These are phyloP conservation scores for Xerophyta viscosa DNA, from an alignment of 106 monocot genomes.

Conservation along the genomic window DNA sequence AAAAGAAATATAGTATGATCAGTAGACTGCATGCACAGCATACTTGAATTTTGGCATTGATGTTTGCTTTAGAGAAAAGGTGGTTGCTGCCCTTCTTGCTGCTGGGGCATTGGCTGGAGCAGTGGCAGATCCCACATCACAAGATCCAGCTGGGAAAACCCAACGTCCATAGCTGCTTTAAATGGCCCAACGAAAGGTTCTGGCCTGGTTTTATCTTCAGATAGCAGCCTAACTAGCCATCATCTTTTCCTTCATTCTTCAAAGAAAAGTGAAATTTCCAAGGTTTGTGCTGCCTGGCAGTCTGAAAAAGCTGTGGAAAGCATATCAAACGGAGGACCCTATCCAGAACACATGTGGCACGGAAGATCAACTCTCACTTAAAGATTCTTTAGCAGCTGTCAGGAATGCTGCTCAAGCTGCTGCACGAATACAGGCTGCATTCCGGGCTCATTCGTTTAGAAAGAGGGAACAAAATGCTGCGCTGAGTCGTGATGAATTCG, in stretches of 20 bases:
- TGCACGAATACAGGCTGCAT: constrained; percentile 72
- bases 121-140: constrained; percentile 55
- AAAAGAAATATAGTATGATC: too few relatives aligned
- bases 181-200: constrained; percentile 53
- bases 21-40: too few relatives aligned
- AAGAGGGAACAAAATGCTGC: constrained; percentile 31
- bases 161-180: constrained; percentile 48
- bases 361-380: constrained; percentile 51
- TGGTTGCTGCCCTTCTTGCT: constrained; percentile 70
- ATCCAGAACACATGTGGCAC: constrained; percentile 25
- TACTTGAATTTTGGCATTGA: too few relatives aligned
- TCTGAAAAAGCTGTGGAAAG: constrained; percentile 36
- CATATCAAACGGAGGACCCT: constrained; percentile 32
- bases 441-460: constrained; percentile 67
- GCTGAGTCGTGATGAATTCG: constrained; percentile 20
- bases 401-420: constrained; percentile 74
- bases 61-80: constrained; percentile 70
- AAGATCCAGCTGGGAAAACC: constrained; percentile 62
- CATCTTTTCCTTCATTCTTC: constrained; percentile 40
- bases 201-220: constrained; percentile 74
- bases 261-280: constrained; percentile 48
- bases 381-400: constrained; percentile 60
- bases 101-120: constrained; percentile 57
- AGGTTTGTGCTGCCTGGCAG: constrained; percentile 31
- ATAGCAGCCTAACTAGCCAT: constrained; percentile 48